Base-by-base conservation (phyloP, 1,284 basidiomycete genomes). In the Cryptococcus sp. region DNA sequence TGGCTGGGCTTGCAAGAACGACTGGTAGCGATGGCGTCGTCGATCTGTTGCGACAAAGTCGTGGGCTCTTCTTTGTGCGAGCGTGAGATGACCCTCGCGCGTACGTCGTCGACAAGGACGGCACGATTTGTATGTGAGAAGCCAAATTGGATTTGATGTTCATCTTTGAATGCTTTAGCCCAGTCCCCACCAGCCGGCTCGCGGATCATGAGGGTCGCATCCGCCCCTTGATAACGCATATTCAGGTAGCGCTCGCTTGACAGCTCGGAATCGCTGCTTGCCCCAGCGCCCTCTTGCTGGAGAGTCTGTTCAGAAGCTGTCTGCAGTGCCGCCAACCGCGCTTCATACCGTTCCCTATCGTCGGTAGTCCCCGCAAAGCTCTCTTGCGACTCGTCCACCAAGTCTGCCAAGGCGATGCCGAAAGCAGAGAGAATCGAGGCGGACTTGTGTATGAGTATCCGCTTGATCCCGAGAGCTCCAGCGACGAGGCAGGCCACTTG, bases 251-350 rank as follows among this genome's bases (percentile, higher is more conserved):
- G 84, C 74, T 96, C 92, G 3, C 87, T 77, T 51, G 81, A 79
- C 50, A 96, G 85, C 19, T 87, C 84, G 3, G 85, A 82, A 10
- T 81, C 83, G 61, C 85, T 83, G 77, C 96, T 96, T 1, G 94
- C 94, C 76, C 97, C 93, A 20, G 81, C 81, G 56, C 79, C 73
- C 22, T 96, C 82, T 68, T 90, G 89, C 2, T 75, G 74, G 48
- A 79, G 80, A 1, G 92, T 90, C n/a, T 84, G 55, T 7, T 56
- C 19, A 13, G 66, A 61, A 17, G 71, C 52, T 0, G 40, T 42
- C 1, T 44, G 50, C 47, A 67, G 53, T 31, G 67, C 61, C 35
- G 60, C 56, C 1, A 40, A 11, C 11, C 42, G 42, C n/a, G 42
- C 42, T n/a, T 45, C 42, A 13, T 45, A 45, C 42, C 42, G 3